Evolutionary conservation across 2,329 filamentous ascomycete species (phyloP).

Genomic region (Cladosporium sp.): DNA sequence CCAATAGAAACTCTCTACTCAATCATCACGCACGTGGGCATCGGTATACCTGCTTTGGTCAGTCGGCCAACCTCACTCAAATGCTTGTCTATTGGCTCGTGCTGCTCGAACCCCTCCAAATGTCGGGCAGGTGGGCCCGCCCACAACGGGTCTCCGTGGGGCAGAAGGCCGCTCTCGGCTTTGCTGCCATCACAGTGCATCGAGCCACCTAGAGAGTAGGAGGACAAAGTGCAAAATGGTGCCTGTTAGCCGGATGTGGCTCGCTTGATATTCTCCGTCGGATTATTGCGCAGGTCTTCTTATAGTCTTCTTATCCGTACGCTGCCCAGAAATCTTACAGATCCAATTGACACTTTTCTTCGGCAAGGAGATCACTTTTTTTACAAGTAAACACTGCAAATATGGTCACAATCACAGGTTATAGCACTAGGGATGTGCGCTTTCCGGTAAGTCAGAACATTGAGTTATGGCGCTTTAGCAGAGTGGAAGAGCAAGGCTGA

Average conservation of each 20-base stretch:
- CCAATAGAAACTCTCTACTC: background rate
- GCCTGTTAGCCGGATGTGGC: conserved; percentile 8
- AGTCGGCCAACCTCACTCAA: conserved; percentile 1
- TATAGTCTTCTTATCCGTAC: background rate
- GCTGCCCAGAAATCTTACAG: background rate
- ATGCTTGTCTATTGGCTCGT: conserved; percentile 6
- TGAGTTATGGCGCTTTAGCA: conserved; percentile 16
- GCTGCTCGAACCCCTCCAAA: background rate
- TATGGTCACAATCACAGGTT: conserved; percentile 50
- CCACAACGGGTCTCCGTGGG: conserved; percentile 14
- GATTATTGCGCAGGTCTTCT: background rate
- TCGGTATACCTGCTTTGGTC: background rate
- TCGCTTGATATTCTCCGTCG: conserved; percentile 10
- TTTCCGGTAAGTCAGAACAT: conserved; percentile 43
- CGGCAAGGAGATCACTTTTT: background rate
- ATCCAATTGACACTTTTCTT: background rate
- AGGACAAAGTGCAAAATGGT: conserved; percentile 5
- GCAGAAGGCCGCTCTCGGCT: conserved; percentile 16
- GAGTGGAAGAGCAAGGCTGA: background rate
- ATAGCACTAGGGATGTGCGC: conserved; percentile 50
- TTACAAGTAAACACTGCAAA: conserved; percentile 10
- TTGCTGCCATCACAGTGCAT: background rate
- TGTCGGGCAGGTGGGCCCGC: conserved; percentile 3
- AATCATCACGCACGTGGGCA: conserved; percentile 10
- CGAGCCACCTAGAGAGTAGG: background rate